Evolutionary conservation across 257 asterid genomes (phyloP).

Genomic region (Rhazya stricta): DNA sequence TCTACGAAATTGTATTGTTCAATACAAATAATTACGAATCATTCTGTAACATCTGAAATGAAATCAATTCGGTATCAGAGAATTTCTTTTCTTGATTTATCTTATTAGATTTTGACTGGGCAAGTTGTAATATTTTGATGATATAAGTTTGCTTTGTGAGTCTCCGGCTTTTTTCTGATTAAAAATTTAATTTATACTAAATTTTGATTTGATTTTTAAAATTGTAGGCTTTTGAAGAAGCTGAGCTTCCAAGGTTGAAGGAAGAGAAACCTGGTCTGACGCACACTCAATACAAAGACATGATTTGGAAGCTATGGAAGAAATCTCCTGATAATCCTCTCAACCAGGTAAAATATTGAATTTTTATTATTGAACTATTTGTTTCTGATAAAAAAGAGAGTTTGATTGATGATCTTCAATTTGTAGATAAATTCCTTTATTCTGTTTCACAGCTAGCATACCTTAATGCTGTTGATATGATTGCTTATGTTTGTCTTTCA

Average conservation of each 20-base stretch:
- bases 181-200: too few relatives aligned
- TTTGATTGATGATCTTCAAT: neutral
- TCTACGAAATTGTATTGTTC: neutral
- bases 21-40: neutral
- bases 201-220: neutral
- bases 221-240: constrained; percentile 31
- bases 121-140: neutral
- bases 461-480: neutral
- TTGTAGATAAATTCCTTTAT: neutral
- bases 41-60: neutral
- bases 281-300: constrained; percentile 52
- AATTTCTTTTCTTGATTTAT: neutral
- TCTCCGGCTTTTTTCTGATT: neutral
- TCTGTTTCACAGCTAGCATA: neutral
- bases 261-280: constrained; percentile 49
- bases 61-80: neutral
- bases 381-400: neutral
- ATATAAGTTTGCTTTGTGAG: neutral
- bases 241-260: constrained; percentile 32
- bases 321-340: constrained; percentile 91
- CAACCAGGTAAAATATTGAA: constrained; percentile 53
- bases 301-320: constrained; percentile 98
- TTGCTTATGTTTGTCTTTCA: neutral
- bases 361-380: neutral
- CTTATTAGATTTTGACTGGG: neutral